Evolutionary conservation across 176 grass and related monocot species (phyloP).

Genomic region (Aegilops bicornis): DNA sequence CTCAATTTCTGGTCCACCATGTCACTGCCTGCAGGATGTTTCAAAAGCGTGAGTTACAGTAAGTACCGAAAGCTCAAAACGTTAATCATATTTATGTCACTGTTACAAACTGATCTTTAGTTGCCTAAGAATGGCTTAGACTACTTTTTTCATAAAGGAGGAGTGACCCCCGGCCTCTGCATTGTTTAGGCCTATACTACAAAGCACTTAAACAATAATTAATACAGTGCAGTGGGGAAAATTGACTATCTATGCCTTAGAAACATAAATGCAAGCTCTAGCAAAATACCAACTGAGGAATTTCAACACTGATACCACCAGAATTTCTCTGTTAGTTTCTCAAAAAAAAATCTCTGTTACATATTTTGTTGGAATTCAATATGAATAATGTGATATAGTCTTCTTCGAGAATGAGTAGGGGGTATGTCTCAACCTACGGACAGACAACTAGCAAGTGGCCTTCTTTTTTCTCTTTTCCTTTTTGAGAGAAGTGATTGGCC

Average conservation of each 20-base stretch:
- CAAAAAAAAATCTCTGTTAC: too few relatives aligned
- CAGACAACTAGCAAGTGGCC: not conserved
- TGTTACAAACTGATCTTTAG: not conserved
- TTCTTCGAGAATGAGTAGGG: not conserved
- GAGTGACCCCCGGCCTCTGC: not conserved
- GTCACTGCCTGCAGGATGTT: constrained; percentile 43
- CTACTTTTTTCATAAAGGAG: not conserved
- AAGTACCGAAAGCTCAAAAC: not conserved
- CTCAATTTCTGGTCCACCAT: constrained; percentile 59
- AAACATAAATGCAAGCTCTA: not conserved
- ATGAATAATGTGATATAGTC: not conserved
- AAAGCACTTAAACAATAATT: constrained; percentile 3
- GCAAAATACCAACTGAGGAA: not conserved
- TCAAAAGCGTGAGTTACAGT: not conserved
- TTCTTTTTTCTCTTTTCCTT: not conserved
- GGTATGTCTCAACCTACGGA: not conserved
- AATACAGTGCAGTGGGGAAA: not conserved
- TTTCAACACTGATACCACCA: not conserved
- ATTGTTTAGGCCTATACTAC: not conserved
- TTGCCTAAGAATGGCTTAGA: constrained; percentile 18
- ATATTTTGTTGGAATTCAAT: not conserved
- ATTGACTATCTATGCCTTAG: not conserved
- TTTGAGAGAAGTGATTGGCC: not conserved
- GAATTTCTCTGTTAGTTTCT: not conserved
- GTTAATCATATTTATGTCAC: not conserved